Conservation (phyloP, 768 basidiomycete genomes). For the Boletus pseudopeckii region DNA sequence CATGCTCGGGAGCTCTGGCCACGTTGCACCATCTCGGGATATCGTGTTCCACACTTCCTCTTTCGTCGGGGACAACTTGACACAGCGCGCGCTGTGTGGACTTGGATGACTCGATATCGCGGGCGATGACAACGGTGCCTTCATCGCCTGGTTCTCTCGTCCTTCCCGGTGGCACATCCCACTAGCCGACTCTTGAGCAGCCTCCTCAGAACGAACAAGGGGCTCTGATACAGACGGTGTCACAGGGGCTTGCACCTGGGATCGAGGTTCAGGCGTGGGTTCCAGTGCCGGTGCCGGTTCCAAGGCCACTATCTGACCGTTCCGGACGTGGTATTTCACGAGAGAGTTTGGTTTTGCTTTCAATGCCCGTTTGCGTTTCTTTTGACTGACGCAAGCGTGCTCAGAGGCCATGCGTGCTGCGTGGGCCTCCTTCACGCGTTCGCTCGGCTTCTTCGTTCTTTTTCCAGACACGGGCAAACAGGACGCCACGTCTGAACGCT, state of each 20-base stretch:
- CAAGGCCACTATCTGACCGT: constrained; percentile 13
- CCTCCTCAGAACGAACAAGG: background rate
- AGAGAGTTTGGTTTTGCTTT: background rate
- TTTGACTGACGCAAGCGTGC: background rate
- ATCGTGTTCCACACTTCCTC: background rate
- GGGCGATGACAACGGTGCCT: background rate
- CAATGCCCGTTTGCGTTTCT: background rate
- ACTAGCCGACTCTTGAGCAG: background rate
- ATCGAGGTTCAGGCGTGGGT: background rate
- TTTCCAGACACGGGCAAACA: background rate
- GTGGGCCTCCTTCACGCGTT: background rate
- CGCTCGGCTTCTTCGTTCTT: background rate
- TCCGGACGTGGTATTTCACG: constrained; percentile 11
- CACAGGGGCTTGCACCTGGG: background rate
- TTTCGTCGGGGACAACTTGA: background rate
- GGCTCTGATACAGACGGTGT: background rate
- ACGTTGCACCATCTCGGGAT: background rate
- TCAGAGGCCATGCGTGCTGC: background rate
- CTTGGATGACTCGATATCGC: background rate
- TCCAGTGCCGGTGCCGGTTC: background rate
- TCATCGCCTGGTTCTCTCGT: background rate
- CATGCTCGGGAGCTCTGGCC: constrained; percentile 12
- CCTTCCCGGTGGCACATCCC: background rate
- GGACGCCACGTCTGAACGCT: background rate
- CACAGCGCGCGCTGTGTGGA: background rate